Conservation (phyloP, 306 rosid genomes). For the Cucumis melo region DNA sequence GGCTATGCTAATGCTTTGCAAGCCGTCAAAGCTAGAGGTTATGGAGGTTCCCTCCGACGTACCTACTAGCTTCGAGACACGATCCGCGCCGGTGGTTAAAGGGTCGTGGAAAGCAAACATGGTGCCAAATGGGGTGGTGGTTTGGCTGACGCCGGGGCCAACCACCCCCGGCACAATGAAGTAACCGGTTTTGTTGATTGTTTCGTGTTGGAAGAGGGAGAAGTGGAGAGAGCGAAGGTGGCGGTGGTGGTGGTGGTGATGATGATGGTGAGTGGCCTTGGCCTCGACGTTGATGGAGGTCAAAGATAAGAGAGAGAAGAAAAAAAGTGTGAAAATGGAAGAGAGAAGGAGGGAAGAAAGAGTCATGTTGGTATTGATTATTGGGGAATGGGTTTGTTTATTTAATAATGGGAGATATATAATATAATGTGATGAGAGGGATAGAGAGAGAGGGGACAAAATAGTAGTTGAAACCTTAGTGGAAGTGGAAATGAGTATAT, state of each 20-base stretch:
- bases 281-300: neutral
- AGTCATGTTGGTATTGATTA: neutral
- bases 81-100: constrained; percentile 26
- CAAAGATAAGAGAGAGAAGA: neutral
- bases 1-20: constrained; percentile 43
- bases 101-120: constrained; percentile 51
- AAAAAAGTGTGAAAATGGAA: constrained; percentile 3
- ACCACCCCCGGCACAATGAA: constrained; percentile 38
- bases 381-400: neutral
- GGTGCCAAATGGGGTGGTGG: constrained; percentile 57
- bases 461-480: neutral
- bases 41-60: constrained; percentile 49
- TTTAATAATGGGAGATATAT: neutral
- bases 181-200: constrained; percentile 58
- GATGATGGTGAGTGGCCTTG: constrained; percentile 10
- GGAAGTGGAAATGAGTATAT: neutral
- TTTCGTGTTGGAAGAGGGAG: constrained; percentile 55
- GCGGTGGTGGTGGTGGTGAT: neutral
- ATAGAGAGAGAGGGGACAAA: neutral
- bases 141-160: constrained; percentile 22
- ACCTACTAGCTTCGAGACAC: constrained; percentile 41
- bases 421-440: neutral
- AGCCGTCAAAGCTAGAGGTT: constrained; percentile 58
- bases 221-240: constrained; percentile 50
- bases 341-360: neutral